These are phyloP conservation scores for Nitzschia sp. DNA, from an alignment of 108 stramenopile species.

Conservation along the genomic window DNA sequence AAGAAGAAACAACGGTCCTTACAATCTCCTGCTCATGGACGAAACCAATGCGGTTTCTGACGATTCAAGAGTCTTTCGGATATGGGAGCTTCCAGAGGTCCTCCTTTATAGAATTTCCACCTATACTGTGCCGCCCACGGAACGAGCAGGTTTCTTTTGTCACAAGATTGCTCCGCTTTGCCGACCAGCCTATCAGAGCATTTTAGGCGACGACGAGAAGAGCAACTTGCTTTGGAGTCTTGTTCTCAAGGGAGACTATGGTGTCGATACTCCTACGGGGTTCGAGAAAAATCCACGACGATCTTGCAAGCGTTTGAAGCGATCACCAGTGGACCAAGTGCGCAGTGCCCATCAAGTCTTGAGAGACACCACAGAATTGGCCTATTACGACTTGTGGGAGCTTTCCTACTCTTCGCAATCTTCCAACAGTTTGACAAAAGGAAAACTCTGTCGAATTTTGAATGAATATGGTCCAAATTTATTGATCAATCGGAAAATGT, in stretches of 20 bases:
- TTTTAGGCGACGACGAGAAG: constrained; percentile 22
- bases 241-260: constrained; percentile 51
- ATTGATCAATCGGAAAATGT: constrained; percentile 60
- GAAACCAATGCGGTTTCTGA: too few species aligned
- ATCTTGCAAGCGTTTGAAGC: constrained; percentile 45
- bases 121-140: constrained; percentile 40
- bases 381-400: constrained; percentile 50
- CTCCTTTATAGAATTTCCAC: constrained; percentile 43
- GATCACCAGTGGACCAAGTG: constrained; percentile 39
- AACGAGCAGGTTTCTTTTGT: constrained; percentile 44
- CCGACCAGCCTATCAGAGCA: constrained; percentile 14
- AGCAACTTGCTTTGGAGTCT: constrained; percentile 40
- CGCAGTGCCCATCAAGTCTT: constrained; percentile 46
- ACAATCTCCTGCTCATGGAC: too few species aligned
- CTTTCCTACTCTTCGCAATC: constrained; percentile 19
- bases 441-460: constrained; percentile 48
- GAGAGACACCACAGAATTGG: constrained; percentile 56
- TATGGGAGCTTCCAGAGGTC: constrained; percentile 62
- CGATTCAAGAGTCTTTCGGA: not conserved
- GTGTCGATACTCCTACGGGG: constrained; percentile 1
- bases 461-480: constrained; percentile 66
- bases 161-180: constrained; percentile 45
- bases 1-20: too few species aligned
- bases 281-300: constrained; percentile 17
- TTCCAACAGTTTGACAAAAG: constrained; percentile 46